phyloP scores from a whole-genome alignment of 106 monocot genomes.

The Platanthera zijinensis region DNA sequence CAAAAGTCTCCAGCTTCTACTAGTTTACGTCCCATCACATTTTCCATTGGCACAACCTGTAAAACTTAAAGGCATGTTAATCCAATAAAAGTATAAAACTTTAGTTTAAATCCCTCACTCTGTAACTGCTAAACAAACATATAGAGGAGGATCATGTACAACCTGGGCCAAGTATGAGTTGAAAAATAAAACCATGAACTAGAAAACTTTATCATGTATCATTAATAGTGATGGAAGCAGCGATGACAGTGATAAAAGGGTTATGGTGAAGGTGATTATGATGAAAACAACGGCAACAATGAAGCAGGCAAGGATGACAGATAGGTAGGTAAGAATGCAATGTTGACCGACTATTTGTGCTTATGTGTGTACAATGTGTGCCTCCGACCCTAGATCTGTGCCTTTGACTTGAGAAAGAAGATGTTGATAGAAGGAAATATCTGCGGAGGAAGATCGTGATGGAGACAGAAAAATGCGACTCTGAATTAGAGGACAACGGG shows the following conservation, averaged over 20 bases:
- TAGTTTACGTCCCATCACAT: conserved; percentile 78
- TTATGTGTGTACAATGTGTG: background rate
- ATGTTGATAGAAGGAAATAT: too few species aligned
- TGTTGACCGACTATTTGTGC: background rate
- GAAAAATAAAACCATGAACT: background rate
- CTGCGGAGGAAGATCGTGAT: too few species aligned
- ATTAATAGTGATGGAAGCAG: background rate
- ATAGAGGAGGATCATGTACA: background rate
- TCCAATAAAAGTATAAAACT: background rate
- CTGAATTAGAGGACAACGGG: too few species aligned
- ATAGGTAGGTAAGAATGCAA: background rate
- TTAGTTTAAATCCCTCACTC: background rate
- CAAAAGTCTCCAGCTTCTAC: conserved; percentile 89
- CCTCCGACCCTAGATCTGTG: too few species aligned
- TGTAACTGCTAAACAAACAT: background rate
- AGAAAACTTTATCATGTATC: background rate
- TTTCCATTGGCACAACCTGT: conserved; percentile 97
- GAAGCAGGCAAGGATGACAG: background rate
- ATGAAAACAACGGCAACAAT: background rate
- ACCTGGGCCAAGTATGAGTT: background rate
- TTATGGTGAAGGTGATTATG: background rate
- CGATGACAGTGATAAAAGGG: background rate
- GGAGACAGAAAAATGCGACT: too few species aligned
- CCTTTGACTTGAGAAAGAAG: too few species aligned
- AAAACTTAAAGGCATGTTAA: conserved; percentile 11